Evolutionary conservation across 192 early-diverging fungal genomes (phyloP), one percentile per base, ranked within the genome.

Genomic region (Gaertneriomyces sp.): DNA sequence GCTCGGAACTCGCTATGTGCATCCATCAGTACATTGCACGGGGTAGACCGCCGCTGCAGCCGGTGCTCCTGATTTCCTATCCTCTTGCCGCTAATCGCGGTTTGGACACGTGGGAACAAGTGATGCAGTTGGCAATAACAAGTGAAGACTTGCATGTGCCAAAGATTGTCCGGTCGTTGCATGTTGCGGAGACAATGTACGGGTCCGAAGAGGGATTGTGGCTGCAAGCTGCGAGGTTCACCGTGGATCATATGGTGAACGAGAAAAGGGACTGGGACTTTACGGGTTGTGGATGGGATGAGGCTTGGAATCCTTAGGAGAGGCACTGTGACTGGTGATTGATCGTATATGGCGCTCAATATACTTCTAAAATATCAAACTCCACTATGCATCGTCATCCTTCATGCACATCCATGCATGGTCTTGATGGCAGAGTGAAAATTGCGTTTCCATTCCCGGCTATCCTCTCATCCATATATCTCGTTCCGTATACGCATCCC

Each of bases 131-230:
- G 12, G 54, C 53, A 2, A 16, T 51, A 8, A 42, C n/a, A 19
- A 66, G 38, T n/a, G 46, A 58, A n/a, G 64, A 66, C 47, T 20
- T 54, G 39, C 64, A 66, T 25, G 64, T 52, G 3, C 53, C 64
- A 38, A 66, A 66, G 41, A 54, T 46, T 6, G 42, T 66, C 7
- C 42, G 46, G 6, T 43, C 64, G 14, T 46, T 66, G 11, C 17
- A 56, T 14, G 39, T 56, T 38, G 54, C 54, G 5, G 54, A 56
- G 54, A 39, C 17, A 39, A 56, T 14, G 33, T 56, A 25, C 54
- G 54, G 54, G 38, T 39, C 4, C 3, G 33, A 38, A 33, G 38
- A 56, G 17, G 54, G 38, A 14, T 56, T 56, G 16, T 56, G 54
- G 54, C 14, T 56, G 16, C 54, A 56, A 33, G 54, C n/a, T 25